Base-by-base conservation (phyloP, 495 filamentous ascomycete genomes). In the Neurospora sp. region DNA sequence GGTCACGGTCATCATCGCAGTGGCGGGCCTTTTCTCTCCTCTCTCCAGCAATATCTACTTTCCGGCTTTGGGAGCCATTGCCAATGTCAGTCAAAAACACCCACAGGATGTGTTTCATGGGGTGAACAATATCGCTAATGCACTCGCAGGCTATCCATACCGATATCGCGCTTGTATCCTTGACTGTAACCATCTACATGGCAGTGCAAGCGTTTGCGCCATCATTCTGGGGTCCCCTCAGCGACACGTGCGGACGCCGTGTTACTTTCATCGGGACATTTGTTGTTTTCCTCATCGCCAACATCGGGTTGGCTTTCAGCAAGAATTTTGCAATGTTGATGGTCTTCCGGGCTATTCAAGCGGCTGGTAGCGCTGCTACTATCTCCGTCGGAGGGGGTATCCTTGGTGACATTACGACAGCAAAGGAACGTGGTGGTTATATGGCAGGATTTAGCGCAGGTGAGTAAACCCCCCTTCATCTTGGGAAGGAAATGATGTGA, bases 331-430 rank as follows among this genome's bases (percentile, higher is more conserved):
- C 83, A 2, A 81, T 79, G 8, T 74, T 90, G 41, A 75, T 89
- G 69, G 79, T 85, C 0, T 82, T 90, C 12, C 79, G 88, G 4
- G 84, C 83, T 39, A 69, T 89, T 14, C 88, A 90, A 75, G 86
- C 84, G 16, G 80, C 83, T 4, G 87, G 86, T 0, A 86, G 83
- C 41, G 84, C 87, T 1, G 81, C 82, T 1, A 83, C 81, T 7
- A 81, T 89, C n/a, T 82, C 82, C 9, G 76, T 79, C 70, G 77
- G 78, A 79, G 27, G 81, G 84, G 87, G 85, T 1, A 85, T 88
- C 20, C 81, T 87, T 40, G 84, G 84, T 0, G 87, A 89, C 38
- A 84, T 89, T 41, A 78, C 82, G 1, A 86, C 86, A 0, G 71
- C 79, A 3, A 83, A 79, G 39, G 85, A 88, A 12, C 82, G 87